These are phyloP conservation scores for Neofusicoccum umdonicola DNA, from an alignment of 2,329 filamentous ascomycete species.

Conservation along the genomic window DNA sequence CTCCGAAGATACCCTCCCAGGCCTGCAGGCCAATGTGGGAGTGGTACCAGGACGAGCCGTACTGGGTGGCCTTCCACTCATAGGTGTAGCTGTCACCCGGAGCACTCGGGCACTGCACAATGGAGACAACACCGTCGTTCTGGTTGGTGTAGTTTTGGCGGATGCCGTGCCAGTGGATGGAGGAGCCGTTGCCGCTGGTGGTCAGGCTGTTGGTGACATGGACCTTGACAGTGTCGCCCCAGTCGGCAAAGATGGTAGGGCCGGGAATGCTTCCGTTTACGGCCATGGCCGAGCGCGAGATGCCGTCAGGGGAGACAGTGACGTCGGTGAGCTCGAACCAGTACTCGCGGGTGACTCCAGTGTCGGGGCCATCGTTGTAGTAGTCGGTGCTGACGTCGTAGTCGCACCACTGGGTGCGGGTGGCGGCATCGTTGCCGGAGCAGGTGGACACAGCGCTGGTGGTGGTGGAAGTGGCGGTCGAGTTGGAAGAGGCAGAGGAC, in stretches of 20 bases:
- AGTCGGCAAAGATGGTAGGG: slow-evolving; percentile 27
- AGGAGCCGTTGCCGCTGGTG: slow-evolving; percentile 53
- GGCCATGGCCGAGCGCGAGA: slow-evolving; percentile 35
- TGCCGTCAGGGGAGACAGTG: slow-evolving; percentile 57
- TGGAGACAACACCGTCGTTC: slow-evolving; percentile 56
- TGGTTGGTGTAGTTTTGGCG: slow-evolving; percentile 55
- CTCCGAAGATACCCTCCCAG: slow-evolving; percentile 35
- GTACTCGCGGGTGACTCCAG: slow-evolving; percentile 55
- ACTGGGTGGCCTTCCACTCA: slow-evolving; percentile 49
- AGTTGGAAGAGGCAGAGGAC: neutral
- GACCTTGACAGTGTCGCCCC: slow-evolving; percentile 46
- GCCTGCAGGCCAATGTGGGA: slow-evolving; percentile 31
- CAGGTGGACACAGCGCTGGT: neutral
- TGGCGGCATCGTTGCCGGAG: slow-evolving; percentile 7
- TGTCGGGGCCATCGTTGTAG: slow-evolving; percentile 49
- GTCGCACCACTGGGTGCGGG: slow-evolving; percentile 43
- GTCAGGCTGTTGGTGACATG: slow-evolving; percentile 52
- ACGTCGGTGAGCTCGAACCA: slow-evolving; percentile 55
- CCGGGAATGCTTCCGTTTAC: slow-evolving; percentile 14
- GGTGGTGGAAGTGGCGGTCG: neutral
- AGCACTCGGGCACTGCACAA: slow-evolving; percentile 39
- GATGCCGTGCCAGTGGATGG: slow-evolving; percentile 63
- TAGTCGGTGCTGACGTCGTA: slow-evolving; percentile 54
- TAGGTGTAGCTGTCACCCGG: slow-evolving; percentile 46
- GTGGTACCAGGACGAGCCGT: slow-evolving; percentile 33